Evolutionary conservation across 1,284 basidiomycete species (phyloP).

Genomic region (Moesziomyces aphidis): DNA sequence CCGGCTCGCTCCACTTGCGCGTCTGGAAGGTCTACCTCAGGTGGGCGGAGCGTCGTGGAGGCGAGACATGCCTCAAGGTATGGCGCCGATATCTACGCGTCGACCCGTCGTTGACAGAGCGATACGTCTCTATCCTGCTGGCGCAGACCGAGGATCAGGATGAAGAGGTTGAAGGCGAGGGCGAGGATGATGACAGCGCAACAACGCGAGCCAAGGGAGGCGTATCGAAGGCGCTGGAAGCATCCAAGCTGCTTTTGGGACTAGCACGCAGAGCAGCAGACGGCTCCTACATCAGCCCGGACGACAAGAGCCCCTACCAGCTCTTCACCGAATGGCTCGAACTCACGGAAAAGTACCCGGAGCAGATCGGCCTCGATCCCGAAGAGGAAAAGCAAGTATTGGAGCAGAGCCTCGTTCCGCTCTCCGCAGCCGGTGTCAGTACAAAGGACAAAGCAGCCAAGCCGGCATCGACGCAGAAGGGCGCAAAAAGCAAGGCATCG

Average conservation of each 20-base stretch:
- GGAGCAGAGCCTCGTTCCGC: not conserved
- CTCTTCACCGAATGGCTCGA: conserved; percentile 92
- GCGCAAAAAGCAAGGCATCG: conserved; percentile 49
- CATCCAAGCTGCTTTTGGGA: conserved; percentile 87
- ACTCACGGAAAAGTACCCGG: conserved; percentile 88
- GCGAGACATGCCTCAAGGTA: conserved; percentile 84
- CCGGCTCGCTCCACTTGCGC: conserved; percentile 91
- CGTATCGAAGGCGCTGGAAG: conserved; percentile 79
- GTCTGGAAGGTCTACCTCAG: conserved; percentile 95
- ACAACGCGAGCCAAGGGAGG: not conserved
- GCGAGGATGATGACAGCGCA: conserved; percentile 17
- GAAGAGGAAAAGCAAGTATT: conserved; percentile 70
- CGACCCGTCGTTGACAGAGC: conserved; percentile 66
- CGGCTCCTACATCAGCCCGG: conserved; percentile 86
- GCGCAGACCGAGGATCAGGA: conserved; percentile 44
- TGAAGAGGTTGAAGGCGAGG: conserved; percentile 36
- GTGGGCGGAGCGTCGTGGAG: conserved; percentile 88
- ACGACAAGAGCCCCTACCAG: conserved; percentile 95
- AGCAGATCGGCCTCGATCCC: conserved; percentile 90
- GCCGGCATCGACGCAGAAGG: conserved; percentile 70
- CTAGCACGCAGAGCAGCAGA: conserved; percentile 84
- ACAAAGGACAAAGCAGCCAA: conserved; percentile 5
- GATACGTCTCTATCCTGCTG: conserved; percentile 61
- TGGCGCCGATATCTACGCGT: conserved; percentile 88
- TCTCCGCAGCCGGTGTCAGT: not conserved